Conservation (phyloP, 169 alveolate genomes). For the Hepatocystis sp. region DNA sequence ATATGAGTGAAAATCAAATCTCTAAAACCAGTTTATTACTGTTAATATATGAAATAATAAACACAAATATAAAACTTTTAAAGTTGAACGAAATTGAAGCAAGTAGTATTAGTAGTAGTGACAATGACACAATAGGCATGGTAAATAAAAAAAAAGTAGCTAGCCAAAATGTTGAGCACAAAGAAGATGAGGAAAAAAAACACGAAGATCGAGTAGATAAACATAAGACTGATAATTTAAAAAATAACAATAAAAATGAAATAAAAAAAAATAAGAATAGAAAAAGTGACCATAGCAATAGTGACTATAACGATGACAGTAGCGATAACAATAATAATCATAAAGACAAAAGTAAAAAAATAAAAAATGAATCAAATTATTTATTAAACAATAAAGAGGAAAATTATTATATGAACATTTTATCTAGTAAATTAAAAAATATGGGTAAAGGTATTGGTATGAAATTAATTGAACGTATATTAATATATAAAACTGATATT, state of each 20-base stretch:
- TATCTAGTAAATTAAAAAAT: constrained; percentile 23
- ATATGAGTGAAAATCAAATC: constrained; percentile 38
- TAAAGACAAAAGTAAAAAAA: neutral
- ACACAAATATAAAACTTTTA: constrained; percentile 22
- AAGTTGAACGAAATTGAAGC: constrained; percentile 10
- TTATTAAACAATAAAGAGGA: neutral
- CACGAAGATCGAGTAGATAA: neutral
- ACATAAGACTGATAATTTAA: neutral
- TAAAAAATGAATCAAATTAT: neutral
- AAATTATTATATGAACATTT: neutral
- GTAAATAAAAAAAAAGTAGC: constrained; percentile 14
- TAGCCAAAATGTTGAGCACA: too few species aligned
- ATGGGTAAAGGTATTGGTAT: constrained; percentile 64
- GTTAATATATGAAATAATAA: constrained; percentile 48
- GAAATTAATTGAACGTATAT: constrained; percentile 27
- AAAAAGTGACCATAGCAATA: neutral
- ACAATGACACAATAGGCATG: neutral
- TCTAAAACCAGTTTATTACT: constrained; percentile 44
- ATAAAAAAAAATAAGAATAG: neutral
- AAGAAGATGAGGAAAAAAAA: neutral
- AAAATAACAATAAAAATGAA: neutral
- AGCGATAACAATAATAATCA: neutral
- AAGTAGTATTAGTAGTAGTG: constrained; percentile 6
- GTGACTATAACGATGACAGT: neutral
- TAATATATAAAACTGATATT: constrained; percentile 41